Base-by-base conservation (phyloP, 169 alveolate genomes). In the Plasmodium vivax region DNA sequence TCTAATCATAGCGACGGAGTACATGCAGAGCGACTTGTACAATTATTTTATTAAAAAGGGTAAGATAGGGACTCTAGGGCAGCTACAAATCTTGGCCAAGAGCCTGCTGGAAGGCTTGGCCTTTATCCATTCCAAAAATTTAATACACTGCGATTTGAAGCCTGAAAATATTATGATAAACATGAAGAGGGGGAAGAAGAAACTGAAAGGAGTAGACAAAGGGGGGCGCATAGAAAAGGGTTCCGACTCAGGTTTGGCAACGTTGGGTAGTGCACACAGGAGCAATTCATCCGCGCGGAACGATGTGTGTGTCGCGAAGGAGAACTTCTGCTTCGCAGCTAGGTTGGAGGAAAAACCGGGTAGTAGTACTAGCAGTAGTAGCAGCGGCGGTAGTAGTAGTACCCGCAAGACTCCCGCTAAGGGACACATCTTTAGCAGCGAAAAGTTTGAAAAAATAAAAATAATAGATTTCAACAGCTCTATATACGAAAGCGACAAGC, bases 391-490 rank as follows among this genome's bases (percentile, higher is more conserved):
- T 1, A 14, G 71, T 30, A 68, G 41, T 62, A 62, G 38, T 62
- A 27, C 34, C 75, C n/a, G 19, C n/a, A 27, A 27, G 38, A n/a
- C 77, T 23, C n/a, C 27, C 34, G 16, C 38, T 2, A 7, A 23
- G 8, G 3, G 3, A 68, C 19, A 68, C 30, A 81, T 85, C 71
- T 92, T 82, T 82, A 92, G 85, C 54, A 71, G 56, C 58, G 83
- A 92, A 72, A 47, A 92, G 54, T 92, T 92, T 71, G 92, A 47
- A 30, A 96, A 96, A 87, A 97, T 98, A 79, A 99, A 99, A 97
- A 97, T 99, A 43, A 98, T 98, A 43, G 99, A 99, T 94, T 99
- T 99, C 95, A 99, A 99, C 12, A 98, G 99, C 41, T 95, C 98
- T 74, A 98, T 99, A 96, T 98, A 97, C 88, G 97, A 97, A n/a